These are phyloP conservation scores for Rhexocercosporidium sp. DNA, from an alignment of 2,329 filamentous ascomycete genomes.

Conservation along the genomic window DNA sequence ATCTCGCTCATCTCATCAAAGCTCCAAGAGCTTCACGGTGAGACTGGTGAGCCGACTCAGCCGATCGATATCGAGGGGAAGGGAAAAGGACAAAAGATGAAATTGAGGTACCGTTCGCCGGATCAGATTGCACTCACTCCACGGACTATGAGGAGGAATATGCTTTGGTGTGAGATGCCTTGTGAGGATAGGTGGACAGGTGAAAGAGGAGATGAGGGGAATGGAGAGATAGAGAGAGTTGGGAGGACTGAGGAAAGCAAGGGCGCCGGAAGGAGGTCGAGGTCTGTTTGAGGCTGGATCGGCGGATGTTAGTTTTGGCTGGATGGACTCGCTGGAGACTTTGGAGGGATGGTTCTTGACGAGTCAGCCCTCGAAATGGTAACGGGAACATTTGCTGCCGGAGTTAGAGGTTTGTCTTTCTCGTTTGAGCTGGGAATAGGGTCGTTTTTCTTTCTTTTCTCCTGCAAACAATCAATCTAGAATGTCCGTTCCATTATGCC, in stretches of 20 bases:
- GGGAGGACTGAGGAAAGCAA: background rate
- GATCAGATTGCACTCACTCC: constrained; percentile 2
- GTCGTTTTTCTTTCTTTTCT: no score
- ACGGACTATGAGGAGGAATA: constrained; percentile 1
- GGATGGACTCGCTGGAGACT: no score
- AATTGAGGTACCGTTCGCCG: background rate
- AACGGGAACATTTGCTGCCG: no score
- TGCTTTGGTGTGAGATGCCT: background rate
- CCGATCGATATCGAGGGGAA: background rate
- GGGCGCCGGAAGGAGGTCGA: background rate
- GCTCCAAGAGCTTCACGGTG: background rate
- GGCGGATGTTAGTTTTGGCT: background rate
- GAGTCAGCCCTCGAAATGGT: no score
- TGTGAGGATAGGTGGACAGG: background rate
- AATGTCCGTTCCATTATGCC: no score
- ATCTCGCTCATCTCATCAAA: background rate
- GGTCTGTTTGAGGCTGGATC: background rate
- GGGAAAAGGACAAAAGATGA: background rate
- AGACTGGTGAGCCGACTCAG: background rate
- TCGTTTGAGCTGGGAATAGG: no score
- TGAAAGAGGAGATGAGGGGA: no score
- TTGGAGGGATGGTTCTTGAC: no score
- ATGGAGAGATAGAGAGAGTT: background rate
- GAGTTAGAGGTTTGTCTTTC: no score
- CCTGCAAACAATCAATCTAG: background rate